These are phyloP conservation scores for Tetrahymena thermophila DNA, from an alignment of 73 alveolate genomes.

Conservation along the genomic window DNA sequence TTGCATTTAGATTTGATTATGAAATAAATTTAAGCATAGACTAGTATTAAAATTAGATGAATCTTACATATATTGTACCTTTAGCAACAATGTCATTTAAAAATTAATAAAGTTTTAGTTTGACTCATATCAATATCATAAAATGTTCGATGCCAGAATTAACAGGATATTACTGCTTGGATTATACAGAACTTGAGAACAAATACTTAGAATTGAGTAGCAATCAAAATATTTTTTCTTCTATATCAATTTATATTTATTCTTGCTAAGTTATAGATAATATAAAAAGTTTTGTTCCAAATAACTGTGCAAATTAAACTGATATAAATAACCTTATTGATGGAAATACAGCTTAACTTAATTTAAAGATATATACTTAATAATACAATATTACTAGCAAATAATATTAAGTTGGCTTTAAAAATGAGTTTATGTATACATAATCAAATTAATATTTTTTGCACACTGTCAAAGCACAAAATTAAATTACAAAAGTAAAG, in stretches of 20 bases:
- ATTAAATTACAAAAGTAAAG: neutral
- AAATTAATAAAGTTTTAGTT: too few relatives aligned
- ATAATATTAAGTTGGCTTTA: neutral
- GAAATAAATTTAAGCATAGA: neutral
- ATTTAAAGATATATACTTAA: neutral
- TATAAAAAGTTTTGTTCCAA: neutral
- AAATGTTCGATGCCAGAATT: neutral
- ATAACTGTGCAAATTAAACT: neutral
- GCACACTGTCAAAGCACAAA: neutral
- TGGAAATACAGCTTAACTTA: neutral
- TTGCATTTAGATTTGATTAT: neutral
- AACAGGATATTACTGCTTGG: neutral
- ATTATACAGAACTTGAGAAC: neutral
- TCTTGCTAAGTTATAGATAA: neutral
- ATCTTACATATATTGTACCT: neutral
- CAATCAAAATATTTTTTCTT: neutral
- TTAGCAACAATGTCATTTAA: neutral
- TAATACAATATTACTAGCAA: neutral
- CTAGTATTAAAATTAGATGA: neutral
- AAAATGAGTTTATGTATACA: neutral
- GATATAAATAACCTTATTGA: neutral
- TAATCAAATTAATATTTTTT: neutral
- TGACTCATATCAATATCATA: neutral
- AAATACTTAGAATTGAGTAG: neutral
- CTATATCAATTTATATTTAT: neutral